Base-by-base conservation (phyloP, 169 alveolate species). In the Theileria sp. region DNA sequence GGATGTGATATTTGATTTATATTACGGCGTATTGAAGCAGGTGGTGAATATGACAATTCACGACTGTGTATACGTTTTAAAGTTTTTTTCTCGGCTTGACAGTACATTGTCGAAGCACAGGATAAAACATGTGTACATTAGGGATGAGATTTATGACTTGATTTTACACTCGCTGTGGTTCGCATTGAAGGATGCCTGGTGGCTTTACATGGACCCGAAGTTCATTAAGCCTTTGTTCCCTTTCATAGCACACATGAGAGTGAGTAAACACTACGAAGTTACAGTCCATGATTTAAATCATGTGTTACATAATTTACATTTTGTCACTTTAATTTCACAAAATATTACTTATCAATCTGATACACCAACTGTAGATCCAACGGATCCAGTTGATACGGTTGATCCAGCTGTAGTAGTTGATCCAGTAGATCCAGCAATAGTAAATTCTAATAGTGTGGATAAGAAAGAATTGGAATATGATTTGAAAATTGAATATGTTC, bases 161-260 rank as follows among this genome's bases (percentile, higher is more conserved):
- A 38, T 82, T 44, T 79, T 75, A 25, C 54, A 67, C 54, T 50
- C 68, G 21, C 30, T 75, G 17, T 60, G 88, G 73, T 76, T 75
- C 56, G 80, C 84, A 17, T 80, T 75, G 3, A 36, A 78, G 66
- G 83, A 82, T 32, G 86, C 86, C 13, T 82, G 88, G 88, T 82
- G 88, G 88, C 75, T 82, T 17, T 50, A 69, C 34, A 13, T 74
- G 56, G 72, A 81, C 44, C n/a, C 38, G 3, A 78, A 58, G 9
- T 49, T 69, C 72, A 32, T 81, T 56, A 64, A 56, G 36, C n/a
- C 30, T n/a, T 26, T 34, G 77, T 60, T 82, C 13, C 88, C 88
- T 5, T 82, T 82, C 61, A 15, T 76, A 44, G 38, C 32, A 23
- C 79, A 58, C 21, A 44, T 73, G 60, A 36, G 36, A 23, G 68